These are phyloP conservation scores for Thymus quinquecostatus DNA, from an alignment of 257 asterid genomes.

Conservation along the genomic window DNA sequence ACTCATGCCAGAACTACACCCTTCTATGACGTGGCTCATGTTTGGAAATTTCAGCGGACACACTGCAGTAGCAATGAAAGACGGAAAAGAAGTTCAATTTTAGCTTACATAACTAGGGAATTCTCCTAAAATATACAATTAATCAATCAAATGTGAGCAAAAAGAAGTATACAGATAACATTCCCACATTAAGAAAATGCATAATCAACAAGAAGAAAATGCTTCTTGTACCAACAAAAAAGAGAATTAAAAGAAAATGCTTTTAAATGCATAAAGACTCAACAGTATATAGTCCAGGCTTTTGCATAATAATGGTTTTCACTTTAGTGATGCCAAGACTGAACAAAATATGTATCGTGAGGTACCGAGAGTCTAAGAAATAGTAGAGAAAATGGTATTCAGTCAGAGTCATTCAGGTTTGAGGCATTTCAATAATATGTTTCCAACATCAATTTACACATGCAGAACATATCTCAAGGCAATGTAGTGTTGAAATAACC, in stretches of 20 bases:
- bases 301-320: background rate
- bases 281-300: background rate
- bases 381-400: background rate
- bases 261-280: background rate
- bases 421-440: conserved; percentile 13
- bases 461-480: background rate
- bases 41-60: conserved; percentile 91
- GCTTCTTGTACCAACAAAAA: too few relatives aligned
- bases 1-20: conserved; percentile 54
- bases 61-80: conserved; percentile 46
- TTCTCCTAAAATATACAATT: background rate
- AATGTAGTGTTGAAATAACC: background rate
- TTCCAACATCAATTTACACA: background rate
- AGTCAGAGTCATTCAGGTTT: background rate
- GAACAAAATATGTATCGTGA: background rate
- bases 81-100: conserved; percentile 21
- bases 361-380: background rate
- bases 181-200: too few relatives aligned
- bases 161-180: background rate
- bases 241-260: background rate
- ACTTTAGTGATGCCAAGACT: conserved; percentile 15
- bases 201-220: too few relatives aligned
- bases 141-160: background rate
- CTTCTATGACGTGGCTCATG: conserved; percentile 61
- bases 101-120: background rate